Evolutionary conservation across 192 early-diverging fungal genomes (phyloP).

Genomic region (Mycoemilia scoparia): DNA sequence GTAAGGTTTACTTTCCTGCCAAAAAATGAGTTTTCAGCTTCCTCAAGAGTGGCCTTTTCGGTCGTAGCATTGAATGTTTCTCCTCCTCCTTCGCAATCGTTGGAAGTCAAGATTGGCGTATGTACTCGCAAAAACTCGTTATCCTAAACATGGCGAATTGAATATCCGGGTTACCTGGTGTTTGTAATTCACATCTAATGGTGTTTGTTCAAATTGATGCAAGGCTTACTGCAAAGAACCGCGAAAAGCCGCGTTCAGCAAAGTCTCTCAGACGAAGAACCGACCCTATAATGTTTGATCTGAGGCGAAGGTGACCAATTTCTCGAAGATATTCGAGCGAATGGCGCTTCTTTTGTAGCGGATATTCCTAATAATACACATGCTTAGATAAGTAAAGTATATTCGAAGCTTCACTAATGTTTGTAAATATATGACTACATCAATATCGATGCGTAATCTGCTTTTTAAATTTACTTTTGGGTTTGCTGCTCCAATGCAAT

Average conservation of each 20-base stretch:
- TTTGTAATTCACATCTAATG: too few relatives aligned
- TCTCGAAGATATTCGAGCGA: constrained; percentile 60
- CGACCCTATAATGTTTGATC: constrained; percentile 55
- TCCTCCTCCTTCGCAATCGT: constrained; percentile 82
- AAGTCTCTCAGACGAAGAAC: constrained; percentile 51
- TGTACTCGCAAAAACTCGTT: constrained; percentile 59
- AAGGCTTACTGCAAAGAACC: too few relatives aligned
- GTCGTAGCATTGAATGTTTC: constrained; percentile 47
- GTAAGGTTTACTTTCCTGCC: constrained; percentile 53
- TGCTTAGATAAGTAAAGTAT: constrained; percentile 34
- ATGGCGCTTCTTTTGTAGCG: constrained; percentile 71
- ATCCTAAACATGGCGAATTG: too few relatives aligned
- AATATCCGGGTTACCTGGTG: constrained; percentile 21
- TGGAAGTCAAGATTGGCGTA: constrained; percentile 64
- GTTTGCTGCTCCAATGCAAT: constrained; percentile 12
- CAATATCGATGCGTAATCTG: too few relatives aligned
- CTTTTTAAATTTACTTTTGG: too few relatives aligned
- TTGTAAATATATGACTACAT: too few relatives aligned
- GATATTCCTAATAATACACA: constrained; percentile 56
- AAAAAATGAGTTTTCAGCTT: constrained; percentile 44
- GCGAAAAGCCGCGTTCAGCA: constrained; percentile 45
- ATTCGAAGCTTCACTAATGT: too few relatives aligned
- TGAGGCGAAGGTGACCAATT: constrained; percentile 51
- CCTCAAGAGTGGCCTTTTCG: background rate
- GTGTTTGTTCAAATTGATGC: too few relatives aligned